Evolutionary conservation across 1,284 basidiomycete species (phyloP).

Genomic region (Apiotrichum sp.): DNA sequence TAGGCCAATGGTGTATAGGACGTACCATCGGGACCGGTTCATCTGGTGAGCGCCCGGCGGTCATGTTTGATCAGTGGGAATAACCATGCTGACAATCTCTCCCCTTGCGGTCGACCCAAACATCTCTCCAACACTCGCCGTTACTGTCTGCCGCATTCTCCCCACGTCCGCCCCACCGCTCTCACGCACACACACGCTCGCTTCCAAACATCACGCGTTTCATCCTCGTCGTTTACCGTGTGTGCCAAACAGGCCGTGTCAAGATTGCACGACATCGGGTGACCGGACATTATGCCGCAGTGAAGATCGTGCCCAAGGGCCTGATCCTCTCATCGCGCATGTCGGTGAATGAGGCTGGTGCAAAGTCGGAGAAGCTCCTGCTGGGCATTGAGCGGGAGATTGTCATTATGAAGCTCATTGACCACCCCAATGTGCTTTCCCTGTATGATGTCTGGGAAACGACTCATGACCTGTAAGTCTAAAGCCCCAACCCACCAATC

Average conservation of each 20-base stretch:
- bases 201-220: neutral
- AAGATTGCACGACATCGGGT: slow-evolving; percentile 81
- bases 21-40: slow-evolving; percentile 84
- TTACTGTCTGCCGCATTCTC: too few relatives aligned
- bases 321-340: slow-evolving; percentile 64
- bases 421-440: slow-evolving; percentile 91
- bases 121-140: too few relatives aligned
- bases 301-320: slow-evolving; percentile 93
- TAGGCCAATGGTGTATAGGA: slow-evolving; percentile 89
- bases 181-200: too few relatives aligned
- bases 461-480: slow-evolving; percentile 35
- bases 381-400: slow-evolving; percentile 92
- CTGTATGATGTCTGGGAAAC: slow-evolving; percentile 98
- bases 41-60: slow-evolving; percentile 59
- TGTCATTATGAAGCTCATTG: slow-evolving; percentile 98
- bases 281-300: slow-evolving; percentile 84
- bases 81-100: neutral
- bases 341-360: slow-evolving; percentile 60
- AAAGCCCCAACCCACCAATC: neutral
- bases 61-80: neutral
- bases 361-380: slow-evolving; percentile 69
- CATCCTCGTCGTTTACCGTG: neutral
- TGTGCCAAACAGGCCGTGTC: slow-evolving; percentile 63
- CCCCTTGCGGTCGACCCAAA: neutral
- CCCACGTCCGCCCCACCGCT: too few relatives aligned